Evolutionary conservation across 495 filamentous ascomycete species (phyloP).

Genomic region (Aspergillus haitiensis): DNA sequence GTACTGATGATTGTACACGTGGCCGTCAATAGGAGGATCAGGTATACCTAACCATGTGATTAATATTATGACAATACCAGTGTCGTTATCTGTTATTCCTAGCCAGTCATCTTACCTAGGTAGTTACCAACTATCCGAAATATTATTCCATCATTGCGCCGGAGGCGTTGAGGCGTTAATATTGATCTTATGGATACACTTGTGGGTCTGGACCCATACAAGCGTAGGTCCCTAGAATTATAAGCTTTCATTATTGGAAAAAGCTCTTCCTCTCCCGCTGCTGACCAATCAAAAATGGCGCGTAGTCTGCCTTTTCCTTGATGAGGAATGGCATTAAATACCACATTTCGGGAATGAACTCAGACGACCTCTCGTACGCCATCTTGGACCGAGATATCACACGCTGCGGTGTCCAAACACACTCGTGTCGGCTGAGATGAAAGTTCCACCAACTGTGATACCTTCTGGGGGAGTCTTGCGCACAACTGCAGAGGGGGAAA

Average conservation of each 20-base stretch:
- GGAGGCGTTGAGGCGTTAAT: too few species aligned
- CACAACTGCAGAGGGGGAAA: constrained; percentile 33
- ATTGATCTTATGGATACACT: too few species aligned
- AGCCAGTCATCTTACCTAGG: too few species aligned
- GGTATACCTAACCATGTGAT: too few species aligned
- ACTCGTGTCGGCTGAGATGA: constrained; percentile 42
- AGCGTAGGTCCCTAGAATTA: constrained; percentile 18
- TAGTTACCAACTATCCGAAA: too few species aligned
- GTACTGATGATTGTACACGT: too few species aligned
- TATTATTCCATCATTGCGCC: too few species aligned
- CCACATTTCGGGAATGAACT: constrained; percentile 59
- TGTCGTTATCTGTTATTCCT: too few species aligned
- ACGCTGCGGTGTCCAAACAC: constrained; percentile 45
- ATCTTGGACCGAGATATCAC: constrained; percentile 30
- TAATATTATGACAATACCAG: too few species aligned
- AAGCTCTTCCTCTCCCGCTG: background rate
- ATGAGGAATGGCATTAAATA: constrained; percentile 30
- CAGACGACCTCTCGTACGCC: constrained; percentile 20
- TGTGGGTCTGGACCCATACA: too few species aligned
- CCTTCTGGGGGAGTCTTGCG: constrained; percentile 48
- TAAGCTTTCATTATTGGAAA: too few species aligned
- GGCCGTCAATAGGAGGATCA: too few species aligned
- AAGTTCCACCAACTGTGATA: constrained; percentile 40
- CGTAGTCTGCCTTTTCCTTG: constrained; percentile 18
- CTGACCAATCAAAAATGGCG: constrained; percentile 8